Percentiles rank a stretch among this genome's conserved stretches.
Evolutionary conservation across 352 stramenopile genomes (phyloP).

Genomic region (Pythium phragmiticola): DNA sequence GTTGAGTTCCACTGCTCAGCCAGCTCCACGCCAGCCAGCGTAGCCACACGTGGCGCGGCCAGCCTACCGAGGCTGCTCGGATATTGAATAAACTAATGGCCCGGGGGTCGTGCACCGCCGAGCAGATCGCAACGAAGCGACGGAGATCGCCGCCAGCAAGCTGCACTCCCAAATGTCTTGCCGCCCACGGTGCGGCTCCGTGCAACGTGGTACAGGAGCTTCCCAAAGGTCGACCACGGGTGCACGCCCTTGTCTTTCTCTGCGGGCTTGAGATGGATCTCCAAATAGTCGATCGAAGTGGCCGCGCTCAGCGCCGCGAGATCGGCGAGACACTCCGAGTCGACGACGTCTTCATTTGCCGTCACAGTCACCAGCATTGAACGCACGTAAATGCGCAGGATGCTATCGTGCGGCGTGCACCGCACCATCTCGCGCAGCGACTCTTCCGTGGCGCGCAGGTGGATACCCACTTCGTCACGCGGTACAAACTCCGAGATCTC

Average conservation of each 20-base stretch:
- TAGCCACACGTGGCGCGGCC: background rate
- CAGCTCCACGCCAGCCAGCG: conserved; percentile 9
- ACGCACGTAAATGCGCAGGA: background rate
- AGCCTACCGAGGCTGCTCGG: background rate
- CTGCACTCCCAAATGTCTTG: background rate
- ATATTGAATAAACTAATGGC: background rate
- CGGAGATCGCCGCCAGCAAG: background rate
- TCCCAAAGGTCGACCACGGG: background rate
- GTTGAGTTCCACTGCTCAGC: background rate
- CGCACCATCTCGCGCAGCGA: background rate
- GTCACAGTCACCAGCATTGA: background rate
- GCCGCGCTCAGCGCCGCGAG: conserved; percentile 1
- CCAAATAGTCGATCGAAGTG: background rate
- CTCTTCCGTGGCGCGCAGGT: background rate
- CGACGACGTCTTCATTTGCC: background rate
- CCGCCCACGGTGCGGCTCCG: background rate
- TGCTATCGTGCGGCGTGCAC: too few species aligned
- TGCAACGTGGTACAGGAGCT: conserved; percentile 1
- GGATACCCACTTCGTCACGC: background rate
- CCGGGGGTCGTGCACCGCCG: background rate
- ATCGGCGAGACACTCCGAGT: background rate
- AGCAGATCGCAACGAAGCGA: conserved; percentile 1
- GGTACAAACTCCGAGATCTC: background rate
- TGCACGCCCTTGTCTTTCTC: background rate
- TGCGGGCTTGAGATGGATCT: background rate